Conservation (phyloP, 192 early-diverging fungal species). For the Backusella mclennaniae region DNA sequence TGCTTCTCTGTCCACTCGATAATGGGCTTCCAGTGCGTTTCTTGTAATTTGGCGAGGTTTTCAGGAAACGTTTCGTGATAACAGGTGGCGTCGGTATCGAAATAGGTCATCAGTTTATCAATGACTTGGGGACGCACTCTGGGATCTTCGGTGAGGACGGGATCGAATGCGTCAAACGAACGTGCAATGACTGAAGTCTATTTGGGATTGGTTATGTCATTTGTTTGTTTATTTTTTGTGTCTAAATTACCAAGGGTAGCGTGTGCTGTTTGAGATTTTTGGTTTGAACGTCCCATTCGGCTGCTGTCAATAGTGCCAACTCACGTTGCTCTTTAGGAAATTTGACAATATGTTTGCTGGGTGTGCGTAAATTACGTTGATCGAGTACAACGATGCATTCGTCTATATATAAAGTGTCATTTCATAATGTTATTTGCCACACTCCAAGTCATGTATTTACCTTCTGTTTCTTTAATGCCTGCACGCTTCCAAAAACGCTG, state of each 20-base stretch:
- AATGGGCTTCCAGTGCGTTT: constrained; percentile 76
- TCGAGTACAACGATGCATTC: constrained; percentile 63
- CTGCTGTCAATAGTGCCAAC: constrained; percentile 84
- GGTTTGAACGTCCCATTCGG: constrained; percentile 92
- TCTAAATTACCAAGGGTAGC: constrained; percentile 70
- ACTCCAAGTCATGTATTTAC: constrained; percentile 21
- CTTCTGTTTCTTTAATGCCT: constrained; percentile 44
- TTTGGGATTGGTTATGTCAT: neutral
- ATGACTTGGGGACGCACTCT: constrained; percentile 62
- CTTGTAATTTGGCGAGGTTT: constrained; percentile 76
- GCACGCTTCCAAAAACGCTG: constrained; percentile 63
- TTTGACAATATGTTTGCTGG: constrained; percentile 65
- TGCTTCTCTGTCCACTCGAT: constrained; percentile 68
- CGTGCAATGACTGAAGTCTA: constrained; percentile 88
- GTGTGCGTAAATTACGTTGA: constrained; percentile 79
- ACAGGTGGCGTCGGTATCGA: constrained; percentile 89
- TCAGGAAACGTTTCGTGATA: constrained; percentile 82
- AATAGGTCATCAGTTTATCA: constrained; percentile 73
- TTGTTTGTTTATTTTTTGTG: neutral
- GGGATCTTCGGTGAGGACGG: constrained; percentile 35
- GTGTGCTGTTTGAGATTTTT: constrained; percentile 78
- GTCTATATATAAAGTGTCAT: neutral
- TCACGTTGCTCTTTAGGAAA: constrained; percentile 54
- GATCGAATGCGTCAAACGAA: constrained; percentile 73
- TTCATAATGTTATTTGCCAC: too few relatives aligned